Evolutionary conservation across 768 basidiomycete species (phyloP), one percentile per base, ranked within the genome.

Genomic region (Pulveroboletus sp.): DNA sequence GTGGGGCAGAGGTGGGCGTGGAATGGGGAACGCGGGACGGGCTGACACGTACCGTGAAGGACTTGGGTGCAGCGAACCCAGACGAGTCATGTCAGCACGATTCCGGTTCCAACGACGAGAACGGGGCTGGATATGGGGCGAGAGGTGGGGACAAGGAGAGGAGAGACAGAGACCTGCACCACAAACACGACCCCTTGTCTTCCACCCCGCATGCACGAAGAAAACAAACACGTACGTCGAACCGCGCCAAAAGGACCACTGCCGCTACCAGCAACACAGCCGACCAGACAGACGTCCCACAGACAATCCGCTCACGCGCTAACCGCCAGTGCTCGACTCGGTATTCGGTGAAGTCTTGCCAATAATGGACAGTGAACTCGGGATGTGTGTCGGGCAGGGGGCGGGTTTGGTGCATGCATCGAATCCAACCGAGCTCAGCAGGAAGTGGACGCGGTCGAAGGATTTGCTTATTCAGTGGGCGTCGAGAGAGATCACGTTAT

Each of bases 331-430:
- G 76, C 50, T 81, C 77, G 24, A 87, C 71, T 44, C 79, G 73
- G 51, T 83, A 86, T 62, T 89, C 85, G 42, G 68, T 69, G 61
- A 72, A 81, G 15, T 73, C 76, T 35, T 71, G 69, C 54, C 65
- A 70, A 33, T 73, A 64, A 39, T 75, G 58, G 36, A 84, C 59
- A 7, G 71, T 69, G 52, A 85, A 71, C 59, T 86, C 77, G 43
- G 83, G 83, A 41, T 74, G 66, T 39, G 64, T 63, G 51, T 68
- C 64, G 32, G 60, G 63, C 26, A 77, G 61, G 40, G 75, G 74
- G 47, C 55, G 61, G 47, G 60, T 65, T 50, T 56, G 63, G 59
- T 53, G 67, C 73, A 74, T 76, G 56, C 71, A 67, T 66, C 39
- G 51, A 53, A 28, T 18, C 15, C 6, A 7, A 5, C 2, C 11